Evolutionary conservation across 1,284 basidiomycete species (phyloP).

Genomic region (Chondrostereum purpureum): DNA sequence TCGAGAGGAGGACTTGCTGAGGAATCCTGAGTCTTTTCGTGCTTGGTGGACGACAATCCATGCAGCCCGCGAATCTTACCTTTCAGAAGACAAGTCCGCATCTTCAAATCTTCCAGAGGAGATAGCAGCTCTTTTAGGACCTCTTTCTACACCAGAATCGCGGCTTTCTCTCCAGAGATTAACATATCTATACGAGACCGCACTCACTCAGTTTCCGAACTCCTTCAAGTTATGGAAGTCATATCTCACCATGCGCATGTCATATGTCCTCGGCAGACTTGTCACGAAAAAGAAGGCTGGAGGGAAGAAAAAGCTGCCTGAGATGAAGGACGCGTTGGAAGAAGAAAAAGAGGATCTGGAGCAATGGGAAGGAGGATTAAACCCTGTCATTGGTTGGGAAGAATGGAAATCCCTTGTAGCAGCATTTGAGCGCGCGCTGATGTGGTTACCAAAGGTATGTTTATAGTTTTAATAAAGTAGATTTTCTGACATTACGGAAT

Average conservation of each 20-base stretch:
- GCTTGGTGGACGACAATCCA: constrained; percentile 90
- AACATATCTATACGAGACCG: constrained; percentile 90
- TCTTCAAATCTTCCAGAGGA: constrained; percentile 41
- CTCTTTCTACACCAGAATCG: constrained; percentile 66
- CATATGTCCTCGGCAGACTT: constrained; percentile 78
- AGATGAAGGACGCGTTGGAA: constrained; percentile 84
- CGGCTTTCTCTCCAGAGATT: constrained; percentile 77
- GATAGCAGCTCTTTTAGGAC: constrained; percentile 53
- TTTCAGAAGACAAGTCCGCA: constrained; percentile 44
- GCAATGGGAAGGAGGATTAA: constrained; percentile 80
- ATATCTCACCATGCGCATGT: constrained; percentile 81
- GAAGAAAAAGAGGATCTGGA: constrained; percentile 75
- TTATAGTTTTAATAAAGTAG: background rate
- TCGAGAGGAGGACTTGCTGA: constrained; percentile 92
- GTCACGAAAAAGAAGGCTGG: constrained; percentile 70
- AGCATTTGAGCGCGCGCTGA: constrained; percentile 86
- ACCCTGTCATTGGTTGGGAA: constrained; percentile 85
- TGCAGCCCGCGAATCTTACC: constrained; percentile 63
- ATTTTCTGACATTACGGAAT: constrained; percentile 11
- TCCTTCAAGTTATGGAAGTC: constrained; percentile 95
- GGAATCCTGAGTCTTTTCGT: constrained; percentile 87
- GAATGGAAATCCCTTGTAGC: constrained; percentile 93
- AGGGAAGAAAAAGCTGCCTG: constrained; percentile 81
- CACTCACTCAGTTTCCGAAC: constrained; percentile 80
- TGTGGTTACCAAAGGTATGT: constrained; percentile 87